These are phyloP conservation scores for Calcarisporium arbuscula DNA, from an alignment of 2,329 filamentous ascomycete genomes.

Conservation along the genomic window DNA sequence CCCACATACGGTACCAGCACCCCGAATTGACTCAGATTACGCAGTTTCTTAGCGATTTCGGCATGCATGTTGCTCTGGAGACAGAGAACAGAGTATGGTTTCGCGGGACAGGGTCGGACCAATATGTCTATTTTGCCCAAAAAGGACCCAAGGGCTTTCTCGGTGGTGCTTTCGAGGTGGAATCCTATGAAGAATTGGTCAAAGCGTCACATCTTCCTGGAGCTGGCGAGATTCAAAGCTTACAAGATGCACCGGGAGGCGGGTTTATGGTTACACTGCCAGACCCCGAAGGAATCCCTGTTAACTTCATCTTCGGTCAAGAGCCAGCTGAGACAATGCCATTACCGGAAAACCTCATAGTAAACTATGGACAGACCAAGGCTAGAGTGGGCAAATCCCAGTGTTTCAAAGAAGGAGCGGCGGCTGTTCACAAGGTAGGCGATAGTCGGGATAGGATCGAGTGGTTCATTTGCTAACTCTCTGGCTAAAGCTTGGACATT, in stretches of 20 bases:
- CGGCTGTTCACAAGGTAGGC: too few relatives aligned
- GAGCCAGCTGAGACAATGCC: background rate
- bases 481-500: too few relatives aligned
- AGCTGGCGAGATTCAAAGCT: conserved; percentile 2
- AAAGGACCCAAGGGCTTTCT: conserved; percentile 7
- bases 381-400: too few relatives aligned
- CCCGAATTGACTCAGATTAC: conserved; percentile 7
- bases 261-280: conserved; percentile 8
- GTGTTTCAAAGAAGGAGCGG: too few relatives aligned
- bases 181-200: conserved; percentile 7
- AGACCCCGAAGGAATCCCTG: conserved; percentile 7
- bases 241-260: conserved; percentile 10
- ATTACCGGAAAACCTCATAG: background rate
- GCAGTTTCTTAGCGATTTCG: conserved; percentile 11
- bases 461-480: too few relatives aligned
- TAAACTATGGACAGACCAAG: conserved; percentile 1
- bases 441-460: too few relatives aligned
- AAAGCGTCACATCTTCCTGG: conserved; percentile 4
- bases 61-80: conserved; percentile 7
- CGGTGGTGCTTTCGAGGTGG: conserved; percentile 9
- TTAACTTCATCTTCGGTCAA: conserved; percentile 4
- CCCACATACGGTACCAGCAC: conserved; percentile 12
- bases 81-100: conserved; percentile 7
- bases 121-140: conserved; percentile 8
- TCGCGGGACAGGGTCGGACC: conserved; percentile 9